Base-by-base conservation (phyloP, 2,329 filamentous ascomycete species). In the Aspergillus arachidicola region DNA sequence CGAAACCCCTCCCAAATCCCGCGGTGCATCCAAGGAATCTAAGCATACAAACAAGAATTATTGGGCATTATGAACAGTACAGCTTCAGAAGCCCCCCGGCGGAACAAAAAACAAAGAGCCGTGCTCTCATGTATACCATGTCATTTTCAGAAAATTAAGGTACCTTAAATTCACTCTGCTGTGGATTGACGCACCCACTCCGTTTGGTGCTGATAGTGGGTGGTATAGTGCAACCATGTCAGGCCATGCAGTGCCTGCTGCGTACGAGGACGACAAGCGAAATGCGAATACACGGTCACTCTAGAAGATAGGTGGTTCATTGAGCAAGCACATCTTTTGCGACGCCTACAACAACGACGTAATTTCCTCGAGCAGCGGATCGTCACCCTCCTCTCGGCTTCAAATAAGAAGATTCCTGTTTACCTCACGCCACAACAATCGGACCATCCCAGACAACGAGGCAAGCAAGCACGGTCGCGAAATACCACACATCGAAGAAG, bases 121-220 rank as follows among this genome's bases (percentile, higher is more conserved):
- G 51, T 55, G 14, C 51, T 55, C 21, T 55, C 51, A 14, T 55
- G 51, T 36, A 55, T 55, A 6, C 51, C 51, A 12, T 55, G 51
- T 34, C 51, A 55, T 36, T 55, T 55, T 26, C 51, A 55, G 14
- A 55, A 55, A 38, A 55, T 55, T 34, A 55, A 55, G 32, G 51
- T 55, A 55, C 21, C n/a, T 34, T 19, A n/a, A n/a, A 23, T 38
- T 55, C 19, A 11, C 19, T 11, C 32, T 9, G 9, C 32, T 1
- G 10, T 36, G 28, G 50, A 4, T 55, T 19, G 9, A 7, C 48
- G 34, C 14, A 36, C 28, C 30, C 21, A 34, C 9, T 53, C 34
- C 14, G n/a, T n/a, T 12, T 16, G 32, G n/a, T 55, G n/a, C 51
- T 55, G 21, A 55, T 55, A 26, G 21, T 23, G 32, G 32, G 16